These are phyloP conservation scores for Corynascus novoguineensis DNA, from an alignment of 495 filamentous ascomycete species.

Conservation along the genomic window DNA sequence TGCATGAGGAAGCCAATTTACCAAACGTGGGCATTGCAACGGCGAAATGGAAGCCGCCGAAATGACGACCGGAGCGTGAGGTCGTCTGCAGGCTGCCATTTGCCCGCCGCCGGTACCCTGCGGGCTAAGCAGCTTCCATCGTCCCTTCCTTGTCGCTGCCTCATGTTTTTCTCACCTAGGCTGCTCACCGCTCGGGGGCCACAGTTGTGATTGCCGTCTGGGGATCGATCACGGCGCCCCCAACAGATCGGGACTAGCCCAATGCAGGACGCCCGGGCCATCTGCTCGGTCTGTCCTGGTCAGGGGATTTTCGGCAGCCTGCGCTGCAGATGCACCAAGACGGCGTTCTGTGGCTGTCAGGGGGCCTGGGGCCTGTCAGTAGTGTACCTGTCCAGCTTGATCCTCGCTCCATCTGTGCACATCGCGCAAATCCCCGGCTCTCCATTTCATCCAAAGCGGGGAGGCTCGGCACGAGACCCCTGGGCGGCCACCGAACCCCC, in stretches of 20 bases:
- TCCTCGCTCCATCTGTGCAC: conserved; percentile 22
- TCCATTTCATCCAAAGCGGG: conserved; percentile 5
- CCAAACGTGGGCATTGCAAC: conserved; percentile 16
- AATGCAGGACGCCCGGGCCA: conserved; percentile 13
- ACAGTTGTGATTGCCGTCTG: conserved; percentile 22
- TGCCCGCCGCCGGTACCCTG: background rate
- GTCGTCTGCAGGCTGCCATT: background rate
- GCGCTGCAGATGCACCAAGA: conserved; percentile 17
- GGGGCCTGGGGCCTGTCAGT: conserved; percentile 11
- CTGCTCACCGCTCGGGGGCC: conserved; percentile 7
- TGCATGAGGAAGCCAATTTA: conserved; percentile 14
- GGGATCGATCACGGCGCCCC: conserved; percentile 13
- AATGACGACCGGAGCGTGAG: conserved; percentile 7
- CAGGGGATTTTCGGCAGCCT: conserved; percentile 8
- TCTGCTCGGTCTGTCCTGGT: conserved; percentile 15
- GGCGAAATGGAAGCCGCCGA: conserved; percentile 10
- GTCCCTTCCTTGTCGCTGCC: background rate
- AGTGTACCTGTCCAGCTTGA: conserved; percentile 19
- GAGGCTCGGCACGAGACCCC: conserved; percentile 17
- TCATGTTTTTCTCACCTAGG: background rate
- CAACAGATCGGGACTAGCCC: conserved; percentile 18
- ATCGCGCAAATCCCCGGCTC: conserved; percentile 23
- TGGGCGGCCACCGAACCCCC: conserved; percentile 5
- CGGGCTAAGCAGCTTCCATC: background rate
- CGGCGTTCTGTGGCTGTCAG: conserved; percentile 12